Percentiles rank a stretch among this genome's conserved stretches.
Evolutionary conservation across 805 yeast species (phyloP).

Genomic region (Metschnikowia santaceciliae): DNA sequence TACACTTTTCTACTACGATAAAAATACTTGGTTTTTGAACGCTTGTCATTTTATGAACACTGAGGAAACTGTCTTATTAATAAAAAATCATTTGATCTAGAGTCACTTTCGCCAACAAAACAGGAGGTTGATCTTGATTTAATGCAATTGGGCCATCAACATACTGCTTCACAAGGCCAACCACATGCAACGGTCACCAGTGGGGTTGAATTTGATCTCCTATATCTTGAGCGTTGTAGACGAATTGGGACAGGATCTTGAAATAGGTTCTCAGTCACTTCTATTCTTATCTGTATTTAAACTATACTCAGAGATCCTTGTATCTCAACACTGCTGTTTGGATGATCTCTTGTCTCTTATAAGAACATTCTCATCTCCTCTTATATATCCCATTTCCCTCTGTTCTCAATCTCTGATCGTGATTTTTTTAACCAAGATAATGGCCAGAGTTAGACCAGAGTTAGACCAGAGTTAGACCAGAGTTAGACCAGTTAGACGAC

Average conservation of each 20-base stretch:
- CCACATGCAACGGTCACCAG: conserved; percentile 9
- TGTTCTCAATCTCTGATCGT: no score
- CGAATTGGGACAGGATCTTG: conserved; percentile 46
- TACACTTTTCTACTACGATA: conserved; percentile 15
- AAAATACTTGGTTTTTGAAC: conserved; percentile 23
- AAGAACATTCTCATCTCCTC: no score
- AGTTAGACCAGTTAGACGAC: no score
- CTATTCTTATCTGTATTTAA: no score
- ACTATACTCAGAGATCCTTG: no score
- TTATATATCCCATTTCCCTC: no score
- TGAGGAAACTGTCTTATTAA: conserved; percentile 23
- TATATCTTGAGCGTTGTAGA: conserved; percentile 46
- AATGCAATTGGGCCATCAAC: conserved; percentile 11
- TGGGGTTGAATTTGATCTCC: conserved; percentile 27
- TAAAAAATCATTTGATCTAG: neutral
- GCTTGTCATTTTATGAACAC: conserved; percentile 26
- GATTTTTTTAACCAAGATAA: no score
- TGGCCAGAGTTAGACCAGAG: no score
- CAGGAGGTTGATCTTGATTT: conserved; percentile 28
- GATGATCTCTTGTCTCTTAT: no score
- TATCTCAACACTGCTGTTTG: no score
- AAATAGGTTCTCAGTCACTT: conserved; percentile 22
- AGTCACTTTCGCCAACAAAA: conserved; percentile 33
- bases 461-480: no score
- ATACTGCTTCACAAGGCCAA: conserved; percentile 1